Conservation (phyloP, 2,329 filamentous ascomycete species). For the Amesomyces nigricolor region DNA sequence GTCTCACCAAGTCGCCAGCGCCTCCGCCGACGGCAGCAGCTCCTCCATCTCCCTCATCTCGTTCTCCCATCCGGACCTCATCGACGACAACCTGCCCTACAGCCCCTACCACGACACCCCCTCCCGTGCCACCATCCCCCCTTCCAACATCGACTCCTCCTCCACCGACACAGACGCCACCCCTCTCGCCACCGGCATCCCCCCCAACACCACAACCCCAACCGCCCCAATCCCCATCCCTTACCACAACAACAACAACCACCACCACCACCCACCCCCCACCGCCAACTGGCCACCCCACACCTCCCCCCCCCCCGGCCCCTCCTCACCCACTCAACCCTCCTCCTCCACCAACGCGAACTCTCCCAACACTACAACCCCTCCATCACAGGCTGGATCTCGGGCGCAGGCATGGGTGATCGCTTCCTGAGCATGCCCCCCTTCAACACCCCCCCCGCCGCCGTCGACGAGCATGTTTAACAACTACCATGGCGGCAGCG, state of each 20-base stretch:
- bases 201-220: background rate
- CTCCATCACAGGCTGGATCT: slow-evolving; percentile 17
- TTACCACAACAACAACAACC: background rate
- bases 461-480: background rate
- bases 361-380: background rate
- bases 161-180: slow-evolving; percentile 19
- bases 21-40: slow-evolving; percentile 7
- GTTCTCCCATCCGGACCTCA: background rate
- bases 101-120: background rate
- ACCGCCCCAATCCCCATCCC: background rate
- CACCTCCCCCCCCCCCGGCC: background rate
- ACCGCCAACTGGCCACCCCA: background rate
- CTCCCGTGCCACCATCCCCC: slow-evolving; percentile 6
- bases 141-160: slow-evolving; percentile 13
- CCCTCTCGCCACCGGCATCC: background rate
- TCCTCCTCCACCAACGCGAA: slow-evolving; percentile 14
- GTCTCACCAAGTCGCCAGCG: slow-evolving; percentile 19
- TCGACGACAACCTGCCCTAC: background rate
- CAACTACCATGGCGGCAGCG: background rate
- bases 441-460: too few species aligned
- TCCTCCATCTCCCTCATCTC: background rate
- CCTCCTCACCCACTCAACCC: slow-evolving; percentile 11
- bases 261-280: background rate
- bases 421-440: background rate
- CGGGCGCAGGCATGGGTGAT: slow-evolving; percentile 7